Evolutionary conservation across 768 basidiomycete species (phyloP), one percentile per base, ranked within the genome.

Genomic region (Mycena metata): DNA sequence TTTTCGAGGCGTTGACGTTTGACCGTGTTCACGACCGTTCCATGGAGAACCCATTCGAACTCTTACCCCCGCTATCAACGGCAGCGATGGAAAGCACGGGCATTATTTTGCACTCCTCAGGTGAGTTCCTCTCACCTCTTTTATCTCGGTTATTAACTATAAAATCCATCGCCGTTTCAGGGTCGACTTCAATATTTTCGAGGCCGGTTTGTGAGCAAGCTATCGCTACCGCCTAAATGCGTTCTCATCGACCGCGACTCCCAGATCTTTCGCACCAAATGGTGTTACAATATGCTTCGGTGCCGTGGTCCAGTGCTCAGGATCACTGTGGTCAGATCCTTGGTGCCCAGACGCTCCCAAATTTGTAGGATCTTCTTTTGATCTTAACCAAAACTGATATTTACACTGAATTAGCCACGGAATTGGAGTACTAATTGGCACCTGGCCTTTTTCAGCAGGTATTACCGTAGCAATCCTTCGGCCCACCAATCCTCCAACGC

Each of bases 161-260:
- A 15, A 58, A 13, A 5, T 2, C 2, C 7, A 24, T 0, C 39
- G 36, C 39, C 39, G 39, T 26, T 19, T 6, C 43, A 67, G 65
- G 65, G 8, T 67, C 58, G 3, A 67, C 65, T 11, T 67, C 65
- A 21, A 36, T 45, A 35, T 35, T 60, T n/a, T 54, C 65, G 9
- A 67, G 30, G 35, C 65, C 65, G 2, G 12, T 67, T 35, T 66
- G 65, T 66, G 42, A 33, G 65, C 35, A 12, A 45, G 13, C 46
- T 42, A 21, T 26, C 7, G 6, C 6, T 30, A 30, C 30, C 30
- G 6, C 39, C 17, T 7, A 7, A 16, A 33, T 1, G 13, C 9
- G 13, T 24, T 39, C 46, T n/a, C 4, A 26, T n/a, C 26, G 17
- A 5, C 17, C 9, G 7, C 3, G 47, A 24, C 17, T 8, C 39